Evolutionary conservation across 495 filamentous ascomycete species (phyloP), one percentile per base, ranked within the genome.

Genomic region (Echria macrotheca): DNA sequence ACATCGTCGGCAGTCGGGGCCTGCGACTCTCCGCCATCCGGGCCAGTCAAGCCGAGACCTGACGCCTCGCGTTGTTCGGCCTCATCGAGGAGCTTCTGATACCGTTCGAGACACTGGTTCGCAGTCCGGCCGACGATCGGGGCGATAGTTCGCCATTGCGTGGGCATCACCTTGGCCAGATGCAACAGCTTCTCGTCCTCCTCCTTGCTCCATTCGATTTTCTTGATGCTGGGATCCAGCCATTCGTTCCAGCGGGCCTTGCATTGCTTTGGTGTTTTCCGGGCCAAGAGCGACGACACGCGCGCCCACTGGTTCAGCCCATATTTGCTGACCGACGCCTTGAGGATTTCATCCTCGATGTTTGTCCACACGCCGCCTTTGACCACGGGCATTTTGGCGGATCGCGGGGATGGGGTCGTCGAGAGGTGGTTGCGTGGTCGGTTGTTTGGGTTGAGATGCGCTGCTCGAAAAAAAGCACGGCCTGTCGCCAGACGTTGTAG

Each of bases 281-380:
- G 86, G 61, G 93, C 91, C 62, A 98, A 83, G 31, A 98, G 82
- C 19, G 94, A 97, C 37, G 93, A 96, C 32, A 96, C 91, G 64
- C 93, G 93, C 62, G 94, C 91, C 93, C 93, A 98, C 71, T 98
- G 93, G 67, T 98, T 96, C 28, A 98, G 79, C 44, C 91, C 91
- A 72, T 96, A 96, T 69, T 96, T 96, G 54, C 88, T 94, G 57
- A 96, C 89, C 31, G 86, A 86, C 37, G 89, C 91, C 66, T 96
- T 95, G 71, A 97, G 88, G 59, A 98, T 91, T 68, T 98, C 93
- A 72, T 98, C 93, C 72, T 77, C 77, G 46, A 75, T 77, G 59
- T 76, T 78, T 52, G 77, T 83, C 87, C 93, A 98, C 56, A 96
- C 91, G 60, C 93, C 93, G 71, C 91, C 93, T 74, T 98, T 96